Evolutionary conservation across 768 basidiomycete genomes (phyloP), one percentile per base, ranked within the genome.

Genomic region (Leccinellum luteum): DNA sequence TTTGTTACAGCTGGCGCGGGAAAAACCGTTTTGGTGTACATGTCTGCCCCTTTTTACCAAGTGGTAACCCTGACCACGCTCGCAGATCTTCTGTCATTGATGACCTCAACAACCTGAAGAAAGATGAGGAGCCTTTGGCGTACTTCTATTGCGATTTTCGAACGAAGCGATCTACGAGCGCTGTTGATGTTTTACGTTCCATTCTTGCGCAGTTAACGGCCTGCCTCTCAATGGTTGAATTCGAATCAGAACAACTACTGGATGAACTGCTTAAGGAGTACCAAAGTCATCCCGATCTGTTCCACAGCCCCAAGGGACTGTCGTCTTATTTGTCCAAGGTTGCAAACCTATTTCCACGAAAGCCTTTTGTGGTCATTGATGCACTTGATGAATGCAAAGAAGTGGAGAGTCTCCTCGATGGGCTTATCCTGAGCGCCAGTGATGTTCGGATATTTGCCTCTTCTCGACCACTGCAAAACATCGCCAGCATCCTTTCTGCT

Each of bases 121-220:
- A 30, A 4, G 30, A 28, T 7, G 28, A 21, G 1, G 60, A 56
- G 15, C 1, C 47, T 6, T 9, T 65, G 19, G 55, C 27, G 0
- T 65, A 55, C 23, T 69, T 69, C 47, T 70, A 68, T 52, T 70
- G 68, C 5, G 64, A 69, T 48, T 69, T 70, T 38, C 55, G 53
- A 6, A 47, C 23, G 1, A 21, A 8, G 4, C 25, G 45, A 2
- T 63, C 61, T 2, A 66, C 55, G 2, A 54, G 53, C 9, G 53
- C 59, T 7, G 38, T 63, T 1, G 62, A 59, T 19, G 54, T 68
- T 13, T 51, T 66, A 45, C 60, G 62, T 6, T 65, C 66, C 3
- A 23, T 70, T 23, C 60, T 68, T 8, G n/a, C 54, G 0, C 68
- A 70, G 59, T 12, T 68, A 2, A n/a, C 21, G 1, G 12, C 7